Evolutionary conservation across 2,329 filamentous ascomycete genomes (phyloP), one percentile per base, ranked within the genome.

Genomic region (Pseudocercospora pini-densiflorae): DNA sequence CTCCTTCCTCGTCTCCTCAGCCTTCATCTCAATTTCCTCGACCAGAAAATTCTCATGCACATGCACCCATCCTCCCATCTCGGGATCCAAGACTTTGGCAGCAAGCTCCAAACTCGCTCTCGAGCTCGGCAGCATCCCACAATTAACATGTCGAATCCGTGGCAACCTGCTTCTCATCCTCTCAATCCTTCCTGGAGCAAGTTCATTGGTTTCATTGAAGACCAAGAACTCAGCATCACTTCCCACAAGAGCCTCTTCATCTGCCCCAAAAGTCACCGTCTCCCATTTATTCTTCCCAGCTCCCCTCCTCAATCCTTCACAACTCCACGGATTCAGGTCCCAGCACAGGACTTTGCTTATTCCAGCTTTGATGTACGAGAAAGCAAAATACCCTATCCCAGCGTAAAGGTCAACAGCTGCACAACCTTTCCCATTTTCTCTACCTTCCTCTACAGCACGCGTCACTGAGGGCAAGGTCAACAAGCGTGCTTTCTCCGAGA

Each of bases 321-420:
- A 74, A 63, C 78, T 81, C 83, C 83, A 85, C 0, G 78, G 73
- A 74, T 97, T 97, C 54, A 97, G 82, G 79, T 98, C 94, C 91
- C 92, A 98, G 72, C 93, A 92, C 49, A 95, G 82, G 1, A 97
- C 90, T 58, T 86, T 81, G 8, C 73, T 81, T 73, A 94, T 81
- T 0, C 92, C 93, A 19, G 90, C 86, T 66, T 82, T 84, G 6
- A 89, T 86, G 79, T 97, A 97, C 33, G 88, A 91, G 75, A 97
- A 97, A 3, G 91, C 88, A 79, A 98, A 97, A 79, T 97, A 97
- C 5, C 94, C 94, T 70, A 97, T 97, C 0, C 94, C 94, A 0
- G 92, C 92, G 80, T 97, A 97, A 66, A 98, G 81, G 78, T 98
- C 94, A 0, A 96, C 86, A 1, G 79, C 81, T 67, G 72, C 31